Percentiles rank a stretch among this genome's conserved stretches.
These are phyloP conservation scores for Fraxinus cuspidata DNA, from an alignment of 257 asterid species.

Conservation along the genomic window DNA sequence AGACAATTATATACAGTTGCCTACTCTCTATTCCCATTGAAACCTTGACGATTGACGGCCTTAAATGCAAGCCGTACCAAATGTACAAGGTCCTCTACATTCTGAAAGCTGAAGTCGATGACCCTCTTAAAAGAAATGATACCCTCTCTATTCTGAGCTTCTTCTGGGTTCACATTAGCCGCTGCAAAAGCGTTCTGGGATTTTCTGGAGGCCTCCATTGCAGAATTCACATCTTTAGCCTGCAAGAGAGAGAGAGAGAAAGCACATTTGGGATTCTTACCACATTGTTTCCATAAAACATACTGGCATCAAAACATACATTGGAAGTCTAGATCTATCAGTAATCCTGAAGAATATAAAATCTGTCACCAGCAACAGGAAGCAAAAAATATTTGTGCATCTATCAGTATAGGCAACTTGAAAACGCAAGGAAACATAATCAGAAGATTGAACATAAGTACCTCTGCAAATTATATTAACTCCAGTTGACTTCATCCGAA, in stretches of 20 bases:
- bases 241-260: slow-evolving; percentile 28
- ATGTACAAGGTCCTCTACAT: slow-evolving; percentile 63
- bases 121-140: slow-evolving; percentile 60
- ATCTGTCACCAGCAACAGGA: not conserved
- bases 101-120: slow-evolving; percentile 78
- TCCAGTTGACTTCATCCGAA: slow-evolving; percentile 9
- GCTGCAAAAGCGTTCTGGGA: slow-evolving; percentile 63
- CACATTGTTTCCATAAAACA: not conserved
- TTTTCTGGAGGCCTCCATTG: slow-evolving; percentile 87
- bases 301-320: not conserved
- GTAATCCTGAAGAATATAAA: not conserved
- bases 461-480: not conserved
- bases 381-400: not conserved
- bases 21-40: slow-evolving; percentile 47
- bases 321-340: not conserved
- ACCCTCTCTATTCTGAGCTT: slow-evolving; percentile 59
- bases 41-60: slow-evolving; percentile 57
- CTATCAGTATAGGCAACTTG: not conserved
- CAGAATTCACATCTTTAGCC: slow-evolving; percentile 72
- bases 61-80: slow-evolving; percentile 60
- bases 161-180: slow-evolving; percentile 49
- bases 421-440: slow-evolving; percentile 1
- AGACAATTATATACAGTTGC: slow-evolving; percentile 47
- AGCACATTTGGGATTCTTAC: slow-evolving; percentile 1
- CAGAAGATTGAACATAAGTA: not conserved